These are phyloP conservation scores for Dalechampia spathulata DNA, from an alignment of 441 rosid species.

Conservation along the genomic window DNA sequence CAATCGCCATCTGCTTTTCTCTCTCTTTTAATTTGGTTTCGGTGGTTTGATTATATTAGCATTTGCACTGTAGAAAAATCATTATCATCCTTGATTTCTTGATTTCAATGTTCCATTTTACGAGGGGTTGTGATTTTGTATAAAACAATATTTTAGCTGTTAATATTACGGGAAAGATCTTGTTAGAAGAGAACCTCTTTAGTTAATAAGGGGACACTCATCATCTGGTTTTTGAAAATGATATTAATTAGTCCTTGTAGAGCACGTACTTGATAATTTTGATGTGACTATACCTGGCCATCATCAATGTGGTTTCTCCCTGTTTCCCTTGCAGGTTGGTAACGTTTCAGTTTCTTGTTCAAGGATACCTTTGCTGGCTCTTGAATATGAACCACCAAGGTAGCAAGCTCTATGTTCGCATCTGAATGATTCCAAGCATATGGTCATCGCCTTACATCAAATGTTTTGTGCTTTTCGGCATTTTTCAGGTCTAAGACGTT, in stretches of 20 bases:
- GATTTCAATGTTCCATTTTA: too few species aligned
- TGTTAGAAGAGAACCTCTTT: too few species aligned
- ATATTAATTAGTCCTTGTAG: neutral
- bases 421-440: constrained; percentile 1
- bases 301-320: neutral
- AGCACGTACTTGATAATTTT: neutral
- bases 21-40: neutral
- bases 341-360: constrained; percentile 71
- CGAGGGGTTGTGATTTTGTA: too few species aligned
- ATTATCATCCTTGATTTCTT: too few species aligned
- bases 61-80: neutral
- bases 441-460: constrained; percentile 4
- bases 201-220: neutral
- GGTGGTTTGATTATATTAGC: neutral
- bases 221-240: neutral
- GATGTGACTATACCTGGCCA: neutral
- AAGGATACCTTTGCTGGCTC: constrained; percentile 72
- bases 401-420: constrained; percentile 14
- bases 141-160: too few species aligned
- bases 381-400: constrained; percentile 90
- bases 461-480: neutral
- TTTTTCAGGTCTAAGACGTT: constrained; percentile 58
- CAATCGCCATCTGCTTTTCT: neutral
- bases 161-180: too few species aligned
- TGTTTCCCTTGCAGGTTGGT: constrained; percentile 45